These are phyloP conservation scores for Aristolochia contorta DNA, from an alignment of 164 flowering plant genomes.

Conservation along the genomic window DNA sequence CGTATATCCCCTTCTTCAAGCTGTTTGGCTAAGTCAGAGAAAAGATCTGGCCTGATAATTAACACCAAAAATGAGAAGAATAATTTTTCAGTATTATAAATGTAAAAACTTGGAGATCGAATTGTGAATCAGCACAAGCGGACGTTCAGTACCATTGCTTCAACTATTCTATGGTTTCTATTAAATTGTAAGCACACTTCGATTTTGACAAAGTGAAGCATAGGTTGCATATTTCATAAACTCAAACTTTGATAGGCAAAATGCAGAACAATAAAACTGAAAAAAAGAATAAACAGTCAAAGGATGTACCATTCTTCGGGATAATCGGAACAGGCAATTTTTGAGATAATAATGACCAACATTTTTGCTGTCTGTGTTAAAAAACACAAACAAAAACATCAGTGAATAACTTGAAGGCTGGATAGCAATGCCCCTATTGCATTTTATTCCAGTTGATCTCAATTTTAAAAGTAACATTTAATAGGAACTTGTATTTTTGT, in stretches of 20 bases:
- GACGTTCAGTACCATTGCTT: no score
- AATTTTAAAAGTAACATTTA: background rate
- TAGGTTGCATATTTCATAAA: no score
- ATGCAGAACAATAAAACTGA: no score
- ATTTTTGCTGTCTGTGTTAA: conserved; percentile 71
- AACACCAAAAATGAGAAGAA: conserved; percentile 2
- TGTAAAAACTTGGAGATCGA: no score
- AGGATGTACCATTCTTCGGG: conserved; percentile 79
- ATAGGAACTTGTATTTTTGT: no score
- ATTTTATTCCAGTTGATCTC: background rate
- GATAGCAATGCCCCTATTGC: background rate
- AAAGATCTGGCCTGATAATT: conserved; percentile 72
- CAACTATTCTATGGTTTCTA: no score
- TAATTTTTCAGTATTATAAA: no score
- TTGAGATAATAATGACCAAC: conserved; percentile 81
- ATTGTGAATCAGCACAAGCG: no score
- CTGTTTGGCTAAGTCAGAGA: conserved; percentile 63
- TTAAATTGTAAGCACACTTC: no score
- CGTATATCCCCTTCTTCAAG: conserved; percentile 78
- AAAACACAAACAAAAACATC: conserved; percentile 6
- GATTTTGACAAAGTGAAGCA: no score
- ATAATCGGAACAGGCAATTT: conserved; percentile 96
- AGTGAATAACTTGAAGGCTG: background rate
- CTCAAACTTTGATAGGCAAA: no score
- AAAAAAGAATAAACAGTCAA: background rate